A percentile compares a stretch with the other conserved stretches of the same genome.
These are phyloP conservation scores for Diaporthe sp. DNA, from an alignment of 2,329 filamentous ascomycete genomes.

Conservation along the genomic window DNA sequence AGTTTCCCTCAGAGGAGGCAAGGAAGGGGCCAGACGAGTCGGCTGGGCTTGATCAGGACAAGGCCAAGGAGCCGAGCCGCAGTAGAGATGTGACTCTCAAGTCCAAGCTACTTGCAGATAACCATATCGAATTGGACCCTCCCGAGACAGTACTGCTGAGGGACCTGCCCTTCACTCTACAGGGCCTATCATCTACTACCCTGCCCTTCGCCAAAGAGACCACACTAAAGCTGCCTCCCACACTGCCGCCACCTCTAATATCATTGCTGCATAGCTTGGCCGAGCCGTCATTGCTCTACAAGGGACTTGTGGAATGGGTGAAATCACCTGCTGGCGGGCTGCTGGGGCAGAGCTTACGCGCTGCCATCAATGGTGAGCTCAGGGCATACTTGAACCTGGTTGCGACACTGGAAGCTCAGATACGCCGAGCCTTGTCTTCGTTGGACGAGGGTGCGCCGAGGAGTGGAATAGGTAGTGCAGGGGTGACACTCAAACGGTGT, in stretches of 20 bases:
- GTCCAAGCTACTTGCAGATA: constrained; percentile 69
- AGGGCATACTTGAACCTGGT: constrained; percentile 92
- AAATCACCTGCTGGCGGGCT: constrained; percentile 85
- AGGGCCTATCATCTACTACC: constrained; percentile 90
- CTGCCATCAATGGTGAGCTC: constrained; percentile 87
- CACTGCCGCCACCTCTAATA: constrained; percentile 85
- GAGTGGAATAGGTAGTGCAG: constrained; percentile 83
- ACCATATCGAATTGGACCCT: constrained; percentile 70
- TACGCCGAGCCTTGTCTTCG: constrained; percentile 82
- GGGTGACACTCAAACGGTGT: constrained; percentile 94
- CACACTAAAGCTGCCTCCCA: constrained; percentile 81
- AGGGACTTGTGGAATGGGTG: constrained; percentile 83
- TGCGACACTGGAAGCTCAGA: constrained; percentile 92
- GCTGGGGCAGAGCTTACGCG: constrained; percentile 91
- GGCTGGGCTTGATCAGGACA: constrained; percentile 46
- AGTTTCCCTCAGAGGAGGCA: constrained; percentile 57
- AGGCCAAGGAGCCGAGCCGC: constrained; percentile 49
- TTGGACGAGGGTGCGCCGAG: constrained; percentile 78
- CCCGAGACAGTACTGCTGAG: constrained; percentile 77
- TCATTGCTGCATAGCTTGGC: constrained; percentile 90
- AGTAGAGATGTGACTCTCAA: constrained; percentile 69
- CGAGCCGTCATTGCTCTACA: constrained; percentile 94
- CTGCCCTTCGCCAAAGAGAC: constrained; percentile 80
- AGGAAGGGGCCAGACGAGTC: constrained; percentile 55
- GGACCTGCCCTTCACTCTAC: constrained; percentile 92